A percentile compares a stretch with the other conserved stretches of the same genome.
These are phyloP conservation scores for Yamadazyma endophytica DNA, from an alignment of 805 yeast species.

Conservation along the genomic window DNA sequence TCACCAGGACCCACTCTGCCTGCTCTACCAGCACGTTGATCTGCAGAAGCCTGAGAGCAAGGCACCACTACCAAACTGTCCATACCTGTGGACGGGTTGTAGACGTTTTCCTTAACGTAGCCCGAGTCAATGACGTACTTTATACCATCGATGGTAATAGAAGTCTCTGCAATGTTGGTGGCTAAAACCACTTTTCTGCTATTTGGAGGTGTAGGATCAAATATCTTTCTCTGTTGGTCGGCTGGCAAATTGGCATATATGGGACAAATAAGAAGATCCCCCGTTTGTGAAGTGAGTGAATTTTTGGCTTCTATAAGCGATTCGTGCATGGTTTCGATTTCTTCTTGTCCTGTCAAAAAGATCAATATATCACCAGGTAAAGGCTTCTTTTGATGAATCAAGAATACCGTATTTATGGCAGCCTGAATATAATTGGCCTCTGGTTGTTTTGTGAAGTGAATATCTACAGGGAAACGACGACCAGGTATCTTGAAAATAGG, in stretches of 20 bases:
- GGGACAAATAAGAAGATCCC: slow-evolving; percentile 70
- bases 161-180: slow-evolving; percentile 75
- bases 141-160: slow-evolving; percentile 43
- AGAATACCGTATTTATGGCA: slow-evolving; percentile 81
- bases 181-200: slow-evolving; percentile 87
- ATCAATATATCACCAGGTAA: slow-evolving; percentile 80
- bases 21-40: slow-evolving; percentile 90
- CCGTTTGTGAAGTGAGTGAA: slow-evolving; percentile 57
- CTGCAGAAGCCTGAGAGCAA: slow-evolving; percentile 49
- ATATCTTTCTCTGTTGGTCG: slow-evolving; percentile 75
- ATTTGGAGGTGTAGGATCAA: slow-evolving; percentile 79
- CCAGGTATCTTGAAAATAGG: slow-evolving; percentile 92
- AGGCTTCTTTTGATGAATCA: slow-evolving; percentile 69
- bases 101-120: slow-evolving; percentile 41
- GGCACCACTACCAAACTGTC: slow-evolving; percentile 44
- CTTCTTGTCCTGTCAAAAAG: slow-evolving; percentile 94
- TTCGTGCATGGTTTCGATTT: slow-evolving; percentile 80
- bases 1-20: slow-evolving; percentile 47
- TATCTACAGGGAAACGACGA: slow-evolving; percentile 85
- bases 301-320: slow-evolving; percentile 60
- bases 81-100: slow-evolving; percentile 40
- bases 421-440: slow-evolving; percentile 91
- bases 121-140: slow-evolving; percentile 43
- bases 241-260: slow-evolving; percentile 89
- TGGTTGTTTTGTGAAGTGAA: slow-evolving; percentile 78